Evolutionary conservation across 306 rosid genomes (phyloP), one percentile per base, ranked within the genome.

Genomic region (Datisca glomerata): DNA sequence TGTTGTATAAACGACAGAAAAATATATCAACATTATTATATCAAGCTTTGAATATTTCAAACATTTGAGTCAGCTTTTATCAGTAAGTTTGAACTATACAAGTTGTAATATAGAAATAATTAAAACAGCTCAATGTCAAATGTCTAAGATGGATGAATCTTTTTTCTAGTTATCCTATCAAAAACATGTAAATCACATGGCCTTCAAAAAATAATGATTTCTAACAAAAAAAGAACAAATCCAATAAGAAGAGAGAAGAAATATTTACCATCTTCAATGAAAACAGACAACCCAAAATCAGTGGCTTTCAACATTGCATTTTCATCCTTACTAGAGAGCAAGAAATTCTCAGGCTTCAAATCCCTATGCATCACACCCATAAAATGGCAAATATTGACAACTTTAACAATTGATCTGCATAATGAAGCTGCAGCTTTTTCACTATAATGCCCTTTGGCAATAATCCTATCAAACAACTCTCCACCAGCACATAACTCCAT

Each of bases 281-380:
- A 86, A 47, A 81, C 94, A 0, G 94, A 86, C 55, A 86, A 55
- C 38, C 96, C 96, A 47, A 86, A 86, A 75, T 81, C 96, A 2
- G 94, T 81, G 21, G 81, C 92, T 67, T 86, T 86, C 43, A 86
- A 61, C 64, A 59, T 67, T 18, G 92, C 79, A 59, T 53, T 66
- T 31, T 75, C 84, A 37, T 75, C 79, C 67, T 71, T 81, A 64
- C 86, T 64, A 27, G 96, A 73, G 2, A 81, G 62, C 70, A 86
- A 69, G 76, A 86, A 86, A 73, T 86, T 86, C 75, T 86, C 94
- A 2, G 96, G 96, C 69, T 86, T 81, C 24, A 86, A 69, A 62
- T 86, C 96, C 60, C 94, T 68, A 43, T 86, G 96, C 86, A 86
- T 81, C 32, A 86, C 94, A 7, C 96, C 96, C 96, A 86, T 81